Percentiles rank a stretch among this genome's conserved stretches.
These are phyloP conservation scores for Lolium multiflorum DNA, from an alignment of 176 grass and related monocot species.

Conservation along the genomic window DNA sequence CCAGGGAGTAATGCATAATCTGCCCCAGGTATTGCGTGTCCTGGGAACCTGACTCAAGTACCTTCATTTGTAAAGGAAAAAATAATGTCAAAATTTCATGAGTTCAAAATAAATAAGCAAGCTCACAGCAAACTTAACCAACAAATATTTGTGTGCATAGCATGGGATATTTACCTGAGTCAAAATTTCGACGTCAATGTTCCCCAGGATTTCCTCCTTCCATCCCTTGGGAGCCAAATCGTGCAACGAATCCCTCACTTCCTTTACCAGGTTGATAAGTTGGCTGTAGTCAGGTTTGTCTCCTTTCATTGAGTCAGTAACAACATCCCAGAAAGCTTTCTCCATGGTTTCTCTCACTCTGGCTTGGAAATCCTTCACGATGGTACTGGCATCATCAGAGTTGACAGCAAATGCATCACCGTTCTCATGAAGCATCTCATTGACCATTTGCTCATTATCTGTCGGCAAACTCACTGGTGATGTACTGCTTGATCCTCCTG, in stretches of 20 bases:
- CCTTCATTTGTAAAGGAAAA: slow-evolving; percentile 45
- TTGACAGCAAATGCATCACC: slow-evolving; percentile 43
- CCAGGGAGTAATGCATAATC: slow-evolving; percentile 78
- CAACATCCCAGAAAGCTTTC: slow-evolving; percentile 87
- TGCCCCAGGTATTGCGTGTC: slow-evolving; percentile 77
- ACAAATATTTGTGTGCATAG: background rate
- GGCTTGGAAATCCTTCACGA: slow-evolving; percentile 55
- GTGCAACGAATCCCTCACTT: slow-evolving; percentile 85
- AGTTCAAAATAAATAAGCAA: slow-evolving; percentile 16
- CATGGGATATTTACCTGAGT: slow-evolving; percentile 64
- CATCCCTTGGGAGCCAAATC: slow-evolving; percentile 81
- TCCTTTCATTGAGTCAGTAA: slow-evolving; percentile 70
- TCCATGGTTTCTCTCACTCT: slow-evolving; percentile 89
- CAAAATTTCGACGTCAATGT: slow-evolving; percentile 88
- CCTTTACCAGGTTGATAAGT: slow-evolving; percentile 79
- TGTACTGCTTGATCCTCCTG: slow-evolving; percentile 28
- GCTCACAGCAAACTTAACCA: background rate
- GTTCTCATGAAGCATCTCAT: slow-evolving; percentile 82
- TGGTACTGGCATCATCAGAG: slow-evolving; percentile 42
- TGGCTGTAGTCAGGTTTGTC: slow-evolving; percentile 76
- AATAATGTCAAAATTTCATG: slow-evolving; percentile 20
- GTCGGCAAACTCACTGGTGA: slow-evolving; percentile 44
- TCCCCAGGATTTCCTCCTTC: slow-evolving; percentile 78
- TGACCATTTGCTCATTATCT: slow-evolving; percentile 91
- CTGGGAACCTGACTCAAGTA: slow-evolving; percentile 63